phyloP scores from a whole-genome alignment of 805 yeast species.

The Suhomyces kilbournensis region DNA sequence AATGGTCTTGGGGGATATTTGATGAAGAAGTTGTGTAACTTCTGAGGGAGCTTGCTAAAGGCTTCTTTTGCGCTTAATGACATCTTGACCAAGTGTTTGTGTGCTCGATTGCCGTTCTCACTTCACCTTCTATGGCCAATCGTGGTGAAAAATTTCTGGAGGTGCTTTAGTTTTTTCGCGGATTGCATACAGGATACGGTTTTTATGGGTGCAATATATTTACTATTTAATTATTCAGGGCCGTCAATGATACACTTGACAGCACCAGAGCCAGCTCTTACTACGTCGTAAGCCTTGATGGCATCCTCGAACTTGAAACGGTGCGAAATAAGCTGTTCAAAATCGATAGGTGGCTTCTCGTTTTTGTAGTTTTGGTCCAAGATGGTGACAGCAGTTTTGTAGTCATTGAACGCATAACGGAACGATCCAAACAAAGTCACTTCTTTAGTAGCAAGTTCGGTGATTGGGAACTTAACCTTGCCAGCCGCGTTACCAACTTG shows the following conservation, averaged over 20 bases:
- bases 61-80: constrained; percentile 38
- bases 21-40: constrained; percentile 69
- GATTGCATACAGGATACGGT: neutral
- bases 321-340: constrained; percentile 69
- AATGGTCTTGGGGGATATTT: constrained; percentile 85
- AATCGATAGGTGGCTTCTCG: constrained; percentile 50
- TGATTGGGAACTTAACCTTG: constrained; percentile 69
- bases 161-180: neutral
- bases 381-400: constrained; percentile 65
- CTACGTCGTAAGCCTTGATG: constrained; percentile 68
- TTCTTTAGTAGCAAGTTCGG: constrained; percentile 66
- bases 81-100: constrained; percentile 14
- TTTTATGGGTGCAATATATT: neutral
- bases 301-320: constrained; percentile 71
- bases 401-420: constrained; percentile 79
- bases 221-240: constrained; percentile 40
- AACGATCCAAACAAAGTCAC: constrained; percentile 69
- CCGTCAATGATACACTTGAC: constrained; percentile 83
- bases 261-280: constrained; percentile 63
- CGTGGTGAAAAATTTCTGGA: neutral
- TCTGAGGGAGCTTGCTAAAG: constrained; percentile 63
- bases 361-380: constrained; percentile 52
- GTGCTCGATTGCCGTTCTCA: neutral
- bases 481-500: constrained; percentile 86
- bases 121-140: neutral